Percentiles rank a stretch among this genome's conserved stretches.
Conservation (phyloP, 1,284 basidiomycete species). For the Gymnopus androsaceus region DNA sequence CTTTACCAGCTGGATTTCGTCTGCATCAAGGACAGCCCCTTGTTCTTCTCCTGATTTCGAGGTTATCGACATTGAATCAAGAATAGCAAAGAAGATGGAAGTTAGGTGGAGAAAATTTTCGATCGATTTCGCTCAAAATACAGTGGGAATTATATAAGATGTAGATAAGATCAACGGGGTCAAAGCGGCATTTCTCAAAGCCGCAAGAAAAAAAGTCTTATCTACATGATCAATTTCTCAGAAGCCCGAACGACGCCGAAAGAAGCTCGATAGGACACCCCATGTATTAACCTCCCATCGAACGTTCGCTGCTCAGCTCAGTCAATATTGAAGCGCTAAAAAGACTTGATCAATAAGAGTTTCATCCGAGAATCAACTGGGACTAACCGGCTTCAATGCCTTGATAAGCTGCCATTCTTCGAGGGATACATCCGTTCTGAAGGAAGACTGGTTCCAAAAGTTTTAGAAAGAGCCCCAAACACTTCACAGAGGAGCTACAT, state of each 20-base stretch:
- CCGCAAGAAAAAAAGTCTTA: no score
- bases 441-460: slow-evolving; percentile 59
- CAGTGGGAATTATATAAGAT: no score
- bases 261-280: no score
- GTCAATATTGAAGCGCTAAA: slow-evolving; percentile 49
- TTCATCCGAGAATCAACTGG: neutral
- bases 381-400: slow-evolving; percentile 81
- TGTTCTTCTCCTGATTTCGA: slow-evolving; percentile 5
- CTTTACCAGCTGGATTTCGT: slow-evolving; percentile 68
- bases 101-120: neutral
- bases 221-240: no score
- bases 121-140: neutral
- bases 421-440: slow-evolving; percentile 87
- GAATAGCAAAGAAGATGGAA: neutral
- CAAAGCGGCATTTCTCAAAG: no score
- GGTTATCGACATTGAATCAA: slow-evolving; percentile 4
- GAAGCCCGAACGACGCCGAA: no score
- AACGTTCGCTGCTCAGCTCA: no score
- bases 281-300: no score
- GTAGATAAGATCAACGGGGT: no score
- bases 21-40: slow-evolving; percentile 39
- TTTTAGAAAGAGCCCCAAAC: neutral
- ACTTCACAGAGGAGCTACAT: slow-evolving; percentile 16
- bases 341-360: neutral
- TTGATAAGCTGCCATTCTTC: slow-evolving; percentile 97